Evolutionary conservation across 768 basidiomycete genomes (phyloP), one percentile per base, ranked within the genome.

Genomic region (Sistotremastrum suecicum): DNA sequence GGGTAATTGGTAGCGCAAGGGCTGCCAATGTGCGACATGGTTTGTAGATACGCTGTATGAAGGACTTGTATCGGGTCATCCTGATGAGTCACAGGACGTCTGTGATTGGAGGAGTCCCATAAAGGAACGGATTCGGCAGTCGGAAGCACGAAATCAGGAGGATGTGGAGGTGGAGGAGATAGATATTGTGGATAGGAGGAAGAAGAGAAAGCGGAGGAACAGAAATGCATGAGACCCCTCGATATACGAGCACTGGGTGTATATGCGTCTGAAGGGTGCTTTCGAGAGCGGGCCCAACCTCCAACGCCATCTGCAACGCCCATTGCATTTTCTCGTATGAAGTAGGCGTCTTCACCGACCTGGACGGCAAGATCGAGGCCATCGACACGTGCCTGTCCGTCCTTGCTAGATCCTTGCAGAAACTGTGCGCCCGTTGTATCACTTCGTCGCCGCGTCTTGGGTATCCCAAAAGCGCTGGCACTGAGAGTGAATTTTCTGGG

Each of bases 271-370:
- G 48, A 45, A 36, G 44, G 41, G 31, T 12, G 30, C 33, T 10
- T 37, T 35, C 7, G 20, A 20, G 6, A 51, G 48, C 29, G 56
- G 40, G 80, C 72, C 91, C 90, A 95, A 0, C 91, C 91, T 0
- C 92, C 92, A 0, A 97, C 92, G 32, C 92, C 92, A 58, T 97
- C 92, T 3, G 91, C 88, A 6, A 98, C 82, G 11, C 92, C 92
- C 69, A 98, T 80, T 5, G 88, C 85, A 56, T 90, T 84, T 47
- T 80, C 74, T 4, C 75, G 66, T 5, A 87, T 63, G 50, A 88
- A 88, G 56, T 90, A 94, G 4, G 90, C 86, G 56, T 97, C 91
- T 60, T 97, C 91, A 37, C 91, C 91, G 7, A 95, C 80, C 56
- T 87, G 83, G 0, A 83, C 78, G 0, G 84, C 71, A 8, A 82